Percentiles rank a stretch among this genome's conserved stretches.
Evolutionary conservation across 768 basidiomycete genomes (phyloP).

Genomic region (Cyclocybe cylindracea): DNA sequence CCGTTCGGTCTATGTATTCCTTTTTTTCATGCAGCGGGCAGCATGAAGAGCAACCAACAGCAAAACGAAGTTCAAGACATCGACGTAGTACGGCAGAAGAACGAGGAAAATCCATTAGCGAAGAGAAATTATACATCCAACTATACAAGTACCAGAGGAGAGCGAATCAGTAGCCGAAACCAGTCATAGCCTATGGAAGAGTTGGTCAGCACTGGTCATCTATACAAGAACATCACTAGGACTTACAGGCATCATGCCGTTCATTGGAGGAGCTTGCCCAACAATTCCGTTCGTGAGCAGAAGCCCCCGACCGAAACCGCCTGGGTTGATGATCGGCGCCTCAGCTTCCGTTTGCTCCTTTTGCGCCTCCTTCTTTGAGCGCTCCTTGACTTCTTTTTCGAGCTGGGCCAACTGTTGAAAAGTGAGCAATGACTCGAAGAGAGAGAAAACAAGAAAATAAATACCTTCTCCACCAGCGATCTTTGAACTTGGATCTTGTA

Average conservation of each 20-base stretch:
- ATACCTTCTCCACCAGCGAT: conserved; percentile 69
- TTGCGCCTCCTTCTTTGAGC: conserved; percentile 80
- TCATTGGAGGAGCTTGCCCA: conserved; percentile 68
- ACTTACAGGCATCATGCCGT: conserved; percentile 71
- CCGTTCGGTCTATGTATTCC: no score
- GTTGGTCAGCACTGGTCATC: neutral
- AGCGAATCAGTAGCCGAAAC: conserved; percentile 46
- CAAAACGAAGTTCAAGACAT: no score
- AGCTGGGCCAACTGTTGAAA: conserved; percentile 61
- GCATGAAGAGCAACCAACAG: no score
- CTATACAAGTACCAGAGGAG: conserved; percentile 29
- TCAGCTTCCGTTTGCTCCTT: conserved; percentile 91
- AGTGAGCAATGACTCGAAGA: conserved; percentile 5
- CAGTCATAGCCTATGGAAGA: conserved; percentile 57
- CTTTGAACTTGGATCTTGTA: conserved; percentile 90
- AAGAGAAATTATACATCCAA: conserved; percentile 29
- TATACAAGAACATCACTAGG: neutral
- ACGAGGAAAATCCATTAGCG: conserved; percentile 26
- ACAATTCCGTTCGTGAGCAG: conserved; percentile 76
- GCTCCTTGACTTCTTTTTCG: conserved; percentile 89
- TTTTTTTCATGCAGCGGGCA: no score
- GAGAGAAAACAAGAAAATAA: neutral
- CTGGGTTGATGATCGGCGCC: conserved; percentile 87
- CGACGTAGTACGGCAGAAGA: neutral
- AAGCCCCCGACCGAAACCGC: conserved; percentile 54